A percentile compares a stretch with the other conserved stretches of the same genome.
These are phyloP conservation scores for Microdochium nivale DNA, from an alignment of 2,329 filamentous ascomycete species.

Conservation along the genomic window DNA sequence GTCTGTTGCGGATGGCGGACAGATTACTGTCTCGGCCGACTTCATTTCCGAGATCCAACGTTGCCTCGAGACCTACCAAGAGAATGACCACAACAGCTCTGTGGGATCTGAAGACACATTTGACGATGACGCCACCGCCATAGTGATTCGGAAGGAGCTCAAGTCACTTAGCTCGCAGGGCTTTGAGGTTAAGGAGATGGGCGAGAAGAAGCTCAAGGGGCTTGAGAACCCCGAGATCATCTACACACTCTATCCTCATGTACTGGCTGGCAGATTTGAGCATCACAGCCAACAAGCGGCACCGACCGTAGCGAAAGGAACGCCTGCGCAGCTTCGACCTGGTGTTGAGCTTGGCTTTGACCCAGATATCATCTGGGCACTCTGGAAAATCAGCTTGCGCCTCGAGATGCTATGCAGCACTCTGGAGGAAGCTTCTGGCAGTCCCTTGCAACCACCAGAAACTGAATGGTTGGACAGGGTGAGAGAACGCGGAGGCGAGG, in stretches of 20 bases:
- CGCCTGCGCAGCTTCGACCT: constrained; percentile 52
- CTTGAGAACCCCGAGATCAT: constrained; percentile 95
- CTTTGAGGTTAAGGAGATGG: constrained; percentile 94
- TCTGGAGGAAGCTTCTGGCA: constrained; percentile 61
- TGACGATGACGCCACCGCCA: constrained; percentile 65
- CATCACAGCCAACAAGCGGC: constrained; percentile 46
- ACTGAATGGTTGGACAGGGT: constrained; percentile 69
- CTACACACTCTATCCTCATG: constrained; percentile 90
- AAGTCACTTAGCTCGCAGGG: constrained; percentile 81
- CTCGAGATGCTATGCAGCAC: constrained; percentile 89
- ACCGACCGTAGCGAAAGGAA: constrained; percentile 31
- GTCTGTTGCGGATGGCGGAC: constrained; percentile 87
- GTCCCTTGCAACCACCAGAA: constrained; percentile 67
- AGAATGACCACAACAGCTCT: constrained; percentile 64
- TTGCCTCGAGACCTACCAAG: constrained; percentile 81
- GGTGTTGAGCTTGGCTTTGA: constrained; percentile 67
- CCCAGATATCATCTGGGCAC: constrained; percentile 74
- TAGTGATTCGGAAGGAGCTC: constrained; percentile 78
- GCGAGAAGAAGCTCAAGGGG: constrained; percentile 90
- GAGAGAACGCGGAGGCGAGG: constrained; percentile 63
- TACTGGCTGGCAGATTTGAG: constrained; percentile 70
- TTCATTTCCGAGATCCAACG: constrained; percentile 95
- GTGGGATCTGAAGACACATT: constrained; percentile 65
- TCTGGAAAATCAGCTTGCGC: constrained; percentile 83
- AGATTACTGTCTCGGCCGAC: constrained; percentile 93